Evolutionary conservation across 1,284 basidiomycete species (phyloP).

Genomic region (Malassezia caprae): DNA sequence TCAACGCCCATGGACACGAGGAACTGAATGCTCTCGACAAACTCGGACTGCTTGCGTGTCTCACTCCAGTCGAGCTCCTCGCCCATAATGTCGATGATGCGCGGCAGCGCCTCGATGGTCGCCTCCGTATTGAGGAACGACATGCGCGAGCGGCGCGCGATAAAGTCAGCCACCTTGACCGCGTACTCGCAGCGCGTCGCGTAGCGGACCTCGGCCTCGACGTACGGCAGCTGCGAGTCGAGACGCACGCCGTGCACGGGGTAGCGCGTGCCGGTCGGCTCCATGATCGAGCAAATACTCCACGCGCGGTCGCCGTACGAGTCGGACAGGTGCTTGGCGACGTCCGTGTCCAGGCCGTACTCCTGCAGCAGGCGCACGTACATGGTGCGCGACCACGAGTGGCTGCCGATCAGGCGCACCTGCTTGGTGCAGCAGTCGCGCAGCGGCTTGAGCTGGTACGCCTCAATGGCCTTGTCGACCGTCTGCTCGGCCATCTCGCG

Average conservation of each 20-base stretch:
- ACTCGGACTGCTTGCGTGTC: conserved; percentile 54
- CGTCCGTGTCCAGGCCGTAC: conserved; percentile 72
- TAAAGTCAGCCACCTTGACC: conserved; percentile 75
- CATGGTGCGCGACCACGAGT: conserved; percentile 91
- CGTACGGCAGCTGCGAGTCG: conserved; percentile 68
- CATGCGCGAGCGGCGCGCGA: conserved; percentile 79
- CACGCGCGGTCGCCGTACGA: conserved; percentile 93
- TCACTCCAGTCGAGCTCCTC: conserved; percentile 70
- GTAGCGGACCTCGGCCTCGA: conserved; percentile 88
- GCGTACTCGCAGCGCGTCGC: conserved; percentile 85
- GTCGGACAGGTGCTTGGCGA: conserved; percentile 83
- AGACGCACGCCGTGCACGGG: conserved; percentile 75
- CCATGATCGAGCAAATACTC: conserved; percentile 75
- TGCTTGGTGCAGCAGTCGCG: conserved; percentile 64
- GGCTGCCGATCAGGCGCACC: conserved; percentile 77
- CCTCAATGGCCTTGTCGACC: conserved; percentile 74
- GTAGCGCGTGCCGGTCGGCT: conserved; percentile 69
- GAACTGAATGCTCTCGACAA: conserved; percentile 38
- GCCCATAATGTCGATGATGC: conserved; percentile 82
- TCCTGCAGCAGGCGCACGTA: conserved; percentile 89
- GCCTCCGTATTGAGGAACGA: conserved; percentile 86
- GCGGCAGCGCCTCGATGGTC: conserved; percentile 71
- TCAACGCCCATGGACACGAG: conserved; percentile 50
- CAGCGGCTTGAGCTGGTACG: conserved; percentile 59
- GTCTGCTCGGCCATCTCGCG: conserved; percentile 88